phyloP scores from a whole-genome alignment of 164 flowering plant genomes.

The Liquidambar formosana region DNA sequence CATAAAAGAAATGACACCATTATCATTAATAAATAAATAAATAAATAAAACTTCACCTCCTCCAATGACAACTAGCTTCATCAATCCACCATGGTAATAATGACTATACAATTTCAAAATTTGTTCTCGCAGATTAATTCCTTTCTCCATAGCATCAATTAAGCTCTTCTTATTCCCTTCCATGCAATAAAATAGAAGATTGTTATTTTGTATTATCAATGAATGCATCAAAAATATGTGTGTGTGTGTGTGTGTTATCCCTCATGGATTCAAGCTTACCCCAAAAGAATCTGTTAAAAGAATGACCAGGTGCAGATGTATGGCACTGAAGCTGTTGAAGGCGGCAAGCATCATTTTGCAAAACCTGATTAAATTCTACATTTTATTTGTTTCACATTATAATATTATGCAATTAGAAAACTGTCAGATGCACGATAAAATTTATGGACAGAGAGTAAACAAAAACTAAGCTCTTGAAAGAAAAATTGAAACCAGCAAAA shows the following conservation, averaged over 20 bases:
- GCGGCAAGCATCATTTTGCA: slow-evolving; percentile 95
- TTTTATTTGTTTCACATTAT: slow-evolving; percentile 14
- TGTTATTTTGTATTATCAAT: background rate
- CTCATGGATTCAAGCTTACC: slow-evolving; percentile 45
- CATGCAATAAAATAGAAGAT: slow-evolving; percentile 8
- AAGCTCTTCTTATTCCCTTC: slow-evolving; percentile 93
- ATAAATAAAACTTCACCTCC: slow-evolving; percentile 65
- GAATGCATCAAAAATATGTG: background rate
- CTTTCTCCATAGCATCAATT: slow-evolving; percentile 86
- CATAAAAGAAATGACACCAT: background rate
- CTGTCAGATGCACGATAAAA: slow-evolving; percentile 11
- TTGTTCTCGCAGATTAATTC: slow-evolving; percentile 71
- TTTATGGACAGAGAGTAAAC: background rate
- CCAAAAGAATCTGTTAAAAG: slow-evolving; percentile 88
- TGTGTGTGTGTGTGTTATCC: background rate
- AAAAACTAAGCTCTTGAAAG: background rate
- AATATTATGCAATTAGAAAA: slow-evolving; percentile 12
- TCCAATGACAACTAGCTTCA: slow-evolving; percentile 95
- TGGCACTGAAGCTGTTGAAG: slow-evolving; percentile 97
- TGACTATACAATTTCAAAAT: slow-evolving; percentile 65
- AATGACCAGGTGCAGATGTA: slow-evolving; percentile 72
- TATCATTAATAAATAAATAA: background rate
- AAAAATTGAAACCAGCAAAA: slow-evolving; percentile 1
- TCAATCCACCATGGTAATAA: slow-evolving; percentile 74
- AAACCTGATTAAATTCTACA: slow-evolving; percentile 86